Base-by-base conservation (phyloP, 495 filamentous ascomycete genomes). In the Aspergillus baeticus region DNA sequence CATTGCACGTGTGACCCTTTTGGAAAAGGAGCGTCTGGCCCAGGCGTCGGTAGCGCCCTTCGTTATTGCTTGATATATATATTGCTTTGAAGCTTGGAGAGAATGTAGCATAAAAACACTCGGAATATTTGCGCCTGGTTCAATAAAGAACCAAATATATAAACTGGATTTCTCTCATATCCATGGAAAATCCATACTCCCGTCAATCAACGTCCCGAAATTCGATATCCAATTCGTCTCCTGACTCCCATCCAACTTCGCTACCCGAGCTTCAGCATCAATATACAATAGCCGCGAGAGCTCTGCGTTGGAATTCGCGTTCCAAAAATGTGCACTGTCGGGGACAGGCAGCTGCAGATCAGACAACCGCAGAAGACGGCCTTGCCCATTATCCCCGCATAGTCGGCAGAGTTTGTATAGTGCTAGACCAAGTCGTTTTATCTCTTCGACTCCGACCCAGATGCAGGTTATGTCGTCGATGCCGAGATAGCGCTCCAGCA, bases 191-290 rank as follows among this genome's bases (percentile, higher is more conserved):
- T 29, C 85, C 85, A 46, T 75, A 62, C 0, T 81, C 85, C 59
- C 26, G 8, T 88, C 85, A 58, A 80, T 84, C 7, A 87, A 64
- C 5, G 84, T 84, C 0, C 80, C 42, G 42, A 20, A 23, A 44
- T 44, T 43, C 23, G 38, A 54, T 11, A 54, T 37, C 51, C 51
- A 54, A 37, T 36, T 54, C 39, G 17, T 31, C 41, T 54, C 41
- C 1, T 45, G 15, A 5, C 38, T 23, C 4, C 31, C 22, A 44
- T 54, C 41, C n/a, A 44, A 5, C n/a, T 23, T 31, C 17, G 3
- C 13, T 31, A 11, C 13, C 29, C 23, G n/a, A 21, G 29, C 14
- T 33, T 34, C 1, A 1, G 26, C 14, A 14, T 20, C 26, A 20
- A 20, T 17, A 14, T 14, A n/a, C 15, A 35, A 17, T 3, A 55